phyloP scores from a whole-genome alignment of 805 yeast genomes.

The Candida alai region DNA sequence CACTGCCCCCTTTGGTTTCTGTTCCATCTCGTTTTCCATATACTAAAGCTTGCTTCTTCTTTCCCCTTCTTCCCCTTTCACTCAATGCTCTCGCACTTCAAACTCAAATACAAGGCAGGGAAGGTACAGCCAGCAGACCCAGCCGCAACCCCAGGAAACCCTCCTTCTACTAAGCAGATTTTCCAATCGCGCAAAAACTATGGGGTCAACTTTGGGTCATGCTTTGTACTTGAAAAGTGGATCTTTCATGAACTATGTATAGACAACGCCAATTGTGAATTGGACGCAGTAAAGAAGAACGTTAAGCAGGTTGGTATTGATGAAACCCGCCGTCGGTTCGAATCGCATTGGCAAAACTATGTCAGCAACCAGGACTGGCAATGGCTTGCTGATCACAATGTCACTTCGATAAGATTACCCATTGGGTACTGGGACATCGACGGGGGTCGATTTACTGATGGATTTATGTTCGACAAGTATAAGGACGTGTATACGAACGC shows the following conservation, averaged over 20 bases:
- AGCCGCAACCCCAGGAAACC: slow-evolving; percentile 21
- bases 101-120: slow-evolving; percentile 26
- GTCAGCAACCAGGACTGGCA: slow-evolving; percentile 72
- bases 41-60: no score
- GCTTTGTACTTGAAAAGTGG: slow-evolving; percentile 79
- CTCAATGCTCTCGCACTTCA: slow-evolving; percentile 34
- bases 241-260: slow-evolving; percentile 64
- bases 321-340: slow-evolving; percentile 50
- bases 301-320: slow-evolving; percentile 49
- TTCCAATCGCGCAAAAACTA: slow-evolving; percentile 59
- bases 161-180: slow-evolving; percentile 44
- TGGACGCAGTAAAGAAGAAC: slow-evolving; percentile 59
- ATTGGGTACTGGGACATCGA: slow-evolving; percentile 88
- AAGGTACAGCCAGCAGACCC: slow-evolving; percentile 22
- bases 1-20: no score
- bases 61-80: slow-evolving; percentile 1
- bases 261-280: slow-evolving; percentile 56
- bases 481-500: slow-evolving; percentile 60
- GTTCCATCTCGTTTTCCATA: no score
- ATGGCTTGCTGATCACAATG: slow-evolving; percentile 63
- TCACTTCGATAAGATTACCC: slow-evolving; percentile 82
- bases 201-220: slow-evolving; percentile 84
- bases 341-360: slow-evolving; percentile 63
- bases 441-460: slow-evolving; percentile 53
- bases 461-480: slow-evolving; percentile 59